Base-by-base conservation (phyloP, 2,329 filamentous ascomycete species). In the Pseudogymnoascus sp. region DNA sequence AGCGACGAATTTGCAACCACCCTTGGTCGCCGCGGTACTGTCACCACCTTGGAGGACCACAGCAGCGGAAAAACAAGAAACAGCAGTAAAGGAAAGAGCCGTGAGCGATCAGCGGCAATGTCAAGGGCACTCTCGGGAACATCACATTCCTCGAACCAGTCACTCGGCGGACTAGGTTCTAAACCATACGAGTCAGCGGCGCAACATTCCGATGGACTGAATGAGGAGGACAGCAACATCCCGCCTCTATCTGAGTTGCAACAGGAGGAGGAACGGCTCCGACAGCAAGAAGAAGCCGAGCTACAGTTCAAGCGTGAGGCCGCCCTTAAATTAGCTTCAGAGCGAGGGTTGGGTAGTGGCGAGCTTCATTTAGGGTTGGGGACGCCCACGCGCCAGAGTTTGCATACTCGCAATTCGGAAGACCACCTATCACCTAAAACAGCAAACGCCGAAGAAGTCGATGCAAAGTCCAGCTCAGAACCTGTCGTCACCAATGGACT, bases 1-100 rank as follows among this genome's bases (percentile, higher is more conserved):
- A 91, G 93, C 70, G 93, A 97, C 73, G 93, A 97, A 72, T 96
- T 98, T 70, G 90, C 92, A 2, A 87, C 96, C 74, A 86, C 87
- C 2, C 80, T 97, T 66, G 88, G 92, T 66, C 85, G 89, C 62
- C 85, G 89, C 68, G 83, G 82, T n/a, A 85, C 83, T 1, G 78
- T 77, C 3, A 74, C 79, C 31, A 79, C 78, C 45, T 79, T 79
- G 14, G 92, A 95, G 64, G 89, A 92, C 71, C 83, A 84, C 54
- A 88, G 87, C 69, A 92, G 89, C 70, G 85, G 82, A 54, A 89
- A 83, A 67, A 86, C 83, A 21, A 77, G 77, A 66, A 57, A 57
- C 51, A 84, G 81, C 67, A 86, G 82, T 68, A 86, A 86, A 68
- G 84, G 84, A 0, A 87, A 87, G 71, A 77, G 79, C 48, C 80